phyloP scores from a whole-genome alignment of 1,284 basidiomycete species.

The Cerioporus squamosus region DNA sequence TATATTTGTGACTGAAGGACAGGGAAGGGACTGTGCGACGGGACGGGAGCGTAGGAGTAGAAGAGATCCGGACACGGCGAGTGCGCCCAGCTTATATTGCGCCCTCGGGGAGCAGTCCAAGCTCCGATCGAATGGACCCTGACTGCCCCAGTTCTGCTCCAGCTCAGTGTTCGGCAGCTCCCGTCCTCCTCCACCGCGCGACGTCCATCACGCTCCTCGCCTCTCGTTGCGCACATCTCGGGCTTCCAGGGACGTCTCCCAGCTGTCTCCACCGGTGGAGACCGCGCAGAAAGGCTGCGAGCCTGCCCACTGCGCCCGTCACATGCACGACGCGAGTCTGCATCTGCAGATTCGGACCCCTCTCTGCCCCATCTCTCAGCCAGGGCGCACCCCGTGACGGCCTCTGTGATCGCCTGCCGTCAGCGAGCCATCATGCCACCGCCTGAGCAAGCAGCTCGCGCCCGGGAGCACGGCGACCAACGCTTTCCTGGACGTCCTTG shows the following conservation, averaged over 20 bases:
- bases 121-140: constrained; percentile 25
- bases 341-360: constrained; percentile 6
- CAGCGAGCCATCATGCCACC: neutral
- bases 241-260: neutral
- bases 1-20: constrained; percentile 3
- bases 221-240: neutral
- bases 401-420: constrained; percentile 14
- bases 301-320: constrained; percentile 3
- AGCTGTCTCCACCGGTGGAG: neutral
- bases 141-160: constrained; percentile 3
- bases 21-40: neutral
- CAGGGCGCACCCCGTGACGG: constrained; percentile 12
- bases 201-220: neutral
- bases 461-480: neutral
- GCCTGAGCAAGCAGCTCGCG: neutral
- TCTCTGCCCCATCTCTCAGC: constrained; percentile 2
- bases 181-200: constrained; percentile 12
- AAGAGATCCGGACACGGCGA: constrained; percentile 7
- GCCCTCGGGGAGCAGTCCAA: constrained; percentile 7
- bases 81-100: constrained; percentile 14
- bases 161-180: neutral
- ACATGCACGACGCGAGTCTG: neutral
- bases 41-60: constrained; percentile 2
- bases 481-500: neutral
- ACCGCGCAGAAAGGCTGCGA: neutral